These are phyloP conservation scores for Candida ipomoeae DNA, from an alignment of 805 yeast genomes.

Conservation along the genomic window DNA sequence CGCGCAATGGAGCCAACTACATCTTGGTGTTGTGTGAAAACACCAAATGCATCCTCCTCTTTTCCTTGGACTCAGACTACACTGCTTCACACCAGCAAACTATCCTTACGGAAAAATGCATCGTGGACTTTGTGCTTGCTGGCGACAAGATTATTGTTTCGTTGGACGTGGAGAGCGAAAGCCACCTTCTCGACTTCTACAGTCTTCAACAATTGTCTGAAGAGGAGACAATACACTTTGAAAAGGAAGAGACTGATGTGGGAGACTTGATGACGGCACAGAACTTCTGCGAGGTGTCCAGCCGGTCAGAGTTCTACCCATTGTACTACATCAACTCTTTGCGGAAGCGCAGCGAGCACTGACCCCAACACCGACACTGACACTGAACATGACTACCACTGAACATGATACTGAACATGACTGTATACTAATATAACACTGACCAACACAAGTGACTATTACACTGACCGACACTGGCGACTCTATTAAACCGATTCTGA, in stretches of 20 bases:
- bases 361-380: conserved; percentile 5
- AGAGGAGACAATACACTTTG: not conserved
- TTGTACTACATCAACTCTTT: conserved; percentile 47
- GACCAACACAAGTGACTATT: too few relatives aligned
- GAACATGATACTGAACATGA: conserved; percentile 25
- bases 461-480: not conserved
- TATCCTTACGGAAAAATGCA: conserved; percentile 20
- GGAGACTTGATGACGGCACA: conserved; percentile 21
- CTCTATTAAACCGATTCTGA: too few relatives aligned
- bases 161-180: conserved; percentile 27
- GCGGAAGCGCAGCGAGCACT: conserved; percentile 64
- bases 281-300: conserved; percentile 30
- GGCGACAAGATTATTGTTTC: conserved; percentile 23
- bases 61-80: conserved; percentile 24
- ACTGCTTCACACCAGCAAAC: conserved; percentile 29
- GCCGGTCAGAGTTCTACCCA: conserved; percentile 41
- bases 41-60: conserved; percentile 42
- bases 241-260: conserved; percentile 14
- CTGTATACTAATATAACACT: not conserved
- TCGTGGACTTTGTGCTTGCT: conserved; percentile 28
- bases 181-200: conserved; percentile 23
- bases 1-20: conserved; percentile 20
- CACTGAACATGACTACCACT: too few relatives aligned
- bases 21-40: conserved; percentile 50
- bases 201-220: conserved; percentile 19